Evolutionary conservation across 2,329 filamentous ascomycete species (phyloP), one percentile per base, ranked within the genome.

Genomic region (Ophiostoma sp.): DNA sequence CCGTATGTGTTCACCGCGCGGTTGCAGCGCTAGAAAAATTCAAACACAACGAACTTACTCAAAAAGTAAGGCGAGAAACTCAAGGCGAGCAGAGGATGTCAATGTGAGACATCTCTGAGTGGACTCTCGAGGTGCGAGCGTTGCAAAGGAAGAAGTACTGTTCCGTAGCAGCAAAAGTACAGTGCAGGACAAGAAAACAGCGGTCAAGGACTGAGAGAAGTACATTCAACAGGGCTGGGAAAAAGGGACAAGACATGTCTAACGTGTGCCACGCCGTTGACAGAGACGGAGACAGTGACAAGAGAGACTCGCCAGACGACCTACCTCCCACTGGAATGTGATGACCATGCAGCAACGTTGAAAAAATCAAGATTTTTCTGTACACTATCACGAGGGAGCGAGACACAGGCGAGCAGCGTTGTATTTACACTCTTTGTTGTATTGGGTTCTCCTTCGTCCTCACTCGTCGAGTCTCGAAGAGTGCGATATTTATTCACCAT

Each of bases 301-400:
- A 25, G 4, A 55, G 12, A 25, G n/a, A 52, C 11, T 22, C 2
- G 59, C 19, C 17, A 4, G 2, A 19, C 15, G 12, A 4, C 48
- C 66, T 31, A 39, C 63, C 63, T 48, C 42, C 28, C 42, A 12
- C 63, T 68, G 63, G 63, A 68, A 68, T 68, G 63, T 33, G 63
- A 9, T 31, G 11, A 17, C 50, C 25, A 50, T n/a, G 61, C 61
- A 45, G 28, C 36, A 3, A 25, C 19, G 36, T 64, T 5, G 33
- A 64, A 64, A 36, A 64, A 63, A 61, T n/a, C 15, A n/a, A 36
- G 17, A 36, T 63, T 55, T 52, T 55, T 55, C 9, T 11, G n/a
- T 8, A 25, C 50, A 22, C 22, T 55, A 9, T 63, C 19, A 15
- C n/a, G 59, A 22, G 59, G 59, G 22, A 5, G 59, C 33, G n/a